Conservation (phyloP, 1,284 basidiomycete species). For the Fomitopsis pinicola region DNA sequence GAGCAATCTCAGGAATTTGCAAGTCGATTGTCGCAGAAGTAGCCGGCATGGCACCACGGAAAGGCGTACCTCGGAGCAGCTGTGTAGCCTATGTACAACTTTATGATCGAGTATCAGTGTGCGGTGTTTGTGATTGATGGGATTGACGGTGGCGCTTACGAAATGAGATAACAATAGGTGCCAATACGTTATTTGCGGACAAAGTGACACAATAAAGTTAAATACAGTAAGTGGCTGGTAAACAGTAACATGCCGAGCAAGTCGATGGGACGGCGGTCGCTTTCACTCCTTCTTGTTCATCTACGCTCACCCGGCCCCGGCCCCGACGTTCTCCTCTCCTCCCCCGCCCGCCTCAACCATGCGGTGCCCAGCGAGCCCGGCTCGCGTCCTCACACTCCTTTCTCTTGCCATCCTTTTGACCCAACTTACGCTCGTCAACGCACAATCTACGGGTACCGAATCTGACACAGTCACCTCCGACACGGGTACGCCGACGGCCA, state of each 20-base stretch:
- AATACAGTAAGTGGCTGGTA: constrained; percentile 1
- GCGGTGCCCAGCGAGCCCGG: constrained; percentile 26
- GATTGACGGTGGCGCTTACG: neutral
- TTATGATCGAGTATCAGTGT: neutral
- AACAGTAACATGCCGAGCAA: neutral
- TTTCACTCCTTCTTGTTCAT: constrained; percentile 3
- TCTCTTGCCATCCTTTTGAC: constrained; percentile 28
- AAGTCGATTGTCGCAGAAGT: neutral
- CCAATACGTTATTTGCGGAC: neutral
- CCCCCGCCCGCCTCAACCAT: constrained; percentile 16
- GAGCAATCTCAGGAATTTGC: constrained; percentile 13
- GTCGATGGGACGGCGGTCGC: neutral
- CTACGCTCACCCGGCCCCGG: constrained; percentile 6
- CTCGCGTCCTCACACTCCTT: constrained; percentile 32
- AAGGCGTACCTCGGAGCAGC: no score
- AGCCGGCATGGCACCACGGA: neutral
- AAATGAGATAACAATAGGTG: neutral
- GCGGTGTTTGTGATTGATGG: neutral
- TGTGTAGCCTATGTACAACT: no score
- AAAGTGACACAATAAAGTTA: neutral
- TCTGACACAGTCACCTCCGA: neutral
- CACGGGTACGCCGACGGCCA: neutral
- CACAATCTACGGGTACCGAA: constrained; percentile 11
- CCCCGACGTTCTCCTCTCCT: constrained; percentile 11
- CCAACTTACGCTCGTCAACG: constrained; percentile 26